Percentiles rank a stretch among this genome's conserved stretches.
Evolutionary conservation across 83 land plant species (phyloP).

Genomic region (Picea abies): DNA sequence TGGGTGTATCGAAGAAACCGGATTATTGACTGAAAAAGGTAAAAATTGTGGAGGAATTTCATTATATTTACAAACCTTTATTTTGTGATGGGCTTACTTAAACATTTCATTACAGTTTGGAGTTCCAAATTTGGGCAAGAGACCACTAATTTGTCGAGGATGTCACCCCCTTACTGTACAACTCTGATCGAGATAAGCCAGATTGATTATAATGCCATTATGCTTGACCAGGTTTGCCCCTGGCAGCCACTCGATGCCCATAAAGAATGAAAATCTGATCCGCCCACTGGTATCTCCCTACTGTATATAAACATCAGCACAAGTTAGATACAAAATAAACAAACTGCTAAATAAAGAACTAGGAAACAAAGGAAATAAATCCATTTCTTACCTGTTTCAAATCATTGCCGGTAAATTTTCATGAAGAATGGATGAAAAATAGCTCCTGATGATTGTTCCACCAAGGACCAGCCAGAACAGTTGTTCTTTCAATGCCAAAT

Average conservation of each 20-base stretch:
- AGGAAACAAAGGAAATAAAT: neutral
- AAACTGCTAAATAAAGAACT: neutral
- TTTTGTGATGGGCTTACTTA: constrained; percentile 7
- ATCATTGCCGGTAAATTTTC: neutral
- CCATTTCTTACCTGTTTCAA: neutral
- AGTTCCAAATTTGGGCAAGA: constrained; percentile 12
- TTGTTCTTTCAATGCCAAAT: neutral
- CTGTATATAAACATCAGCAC: neutral
- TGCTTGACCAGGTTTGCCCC: constrained; percentile 6
- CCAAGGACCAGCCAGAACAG: neutral
- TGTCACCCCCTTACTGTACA: constrained; percentile 2
- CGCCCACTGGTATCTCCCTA: constrained; percentile 4
- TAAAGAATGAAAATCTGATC: constrained; percentile 13
- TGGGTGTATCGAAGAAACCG: neutral
- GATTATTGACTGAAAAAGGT: no score
- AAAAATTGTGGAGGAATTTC: neutral
- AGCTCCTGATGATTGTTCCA: neutral
- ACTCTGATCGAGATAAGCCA: constrained; percentile 10
- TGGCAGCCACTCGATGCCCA: neutral
- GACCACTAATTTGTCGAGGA: neutral
- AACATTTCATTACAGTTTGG: constrained; percentile 11
- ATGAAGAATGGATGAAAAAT: neutral
- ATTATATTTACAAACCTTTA: constrained; percentile 12
- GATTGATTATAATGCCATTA: constrained; percentile 4
- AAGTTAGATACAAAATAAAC: neutral